phyloP scores from a whole-genome alignment of 2,329 filamentous ascomycete species.

The Pyricularia sp. region DNA sequence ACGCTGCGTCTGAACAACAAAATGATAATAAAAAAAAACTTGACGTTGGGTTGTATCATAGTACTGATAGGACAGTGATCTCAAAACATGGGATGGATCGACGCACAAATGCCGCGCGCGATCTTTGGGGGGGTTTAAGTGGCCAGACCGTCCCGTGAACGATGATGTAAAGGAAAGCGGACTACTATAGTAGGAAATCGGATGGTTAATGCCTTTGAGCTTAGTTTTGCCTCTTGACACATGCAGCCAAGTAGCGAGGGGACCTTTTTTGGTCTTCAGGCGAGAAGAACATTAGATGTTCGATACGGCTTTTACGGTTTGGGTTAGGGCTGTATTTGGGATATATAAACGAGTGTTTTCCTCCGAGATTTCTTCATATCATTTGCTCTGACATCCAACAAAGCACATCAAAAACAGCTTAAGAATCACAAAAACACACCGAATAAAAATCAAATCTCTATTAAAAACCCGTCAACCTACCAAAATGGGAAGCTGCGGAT shows the following conservation, averaged over 20 bases:
- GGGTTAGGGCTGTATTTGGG: not conserved
- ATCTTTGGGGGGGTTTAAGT: not conserved
- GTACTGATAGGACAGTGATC: not conserved
- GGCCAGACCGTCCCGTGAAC: not conserved
- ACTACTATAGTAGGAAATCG: not conserved
- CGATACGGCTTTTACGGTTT: not conserved
- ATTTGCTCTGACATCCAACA: not conserved
- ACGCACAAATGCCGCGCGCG: constrained; percentile 1
- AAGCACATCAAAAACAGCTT: not conserved
- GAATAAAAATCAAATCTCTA: not conserved
- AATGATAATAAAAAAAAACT: not conserved
- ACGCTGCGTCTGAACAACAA: not conserved
- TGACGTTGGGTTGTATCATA: not conserved
- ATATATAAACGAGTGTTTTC: constrained; percentile 1
- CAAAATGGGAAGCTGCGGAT: not conserved
- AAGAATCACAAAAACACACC: not conserved
- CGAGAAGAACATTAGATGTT: not conserved
- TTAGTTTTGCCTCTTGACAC: not conserved
- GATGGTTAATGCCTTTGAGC: not conserved
- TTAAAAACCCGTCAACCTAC: not conserved
- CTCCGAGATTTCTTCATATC: not conserved
- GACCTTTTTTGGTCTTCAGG: not conserved
- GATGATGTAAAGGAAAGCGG: not conserved
- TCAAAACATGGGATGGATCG: not conserved
- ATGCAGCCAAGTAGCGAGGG: not conserved